phyloP scores from a whole-genome alignment of 306 rosid species.

The Astragalus glycyphyllos region DNA sequence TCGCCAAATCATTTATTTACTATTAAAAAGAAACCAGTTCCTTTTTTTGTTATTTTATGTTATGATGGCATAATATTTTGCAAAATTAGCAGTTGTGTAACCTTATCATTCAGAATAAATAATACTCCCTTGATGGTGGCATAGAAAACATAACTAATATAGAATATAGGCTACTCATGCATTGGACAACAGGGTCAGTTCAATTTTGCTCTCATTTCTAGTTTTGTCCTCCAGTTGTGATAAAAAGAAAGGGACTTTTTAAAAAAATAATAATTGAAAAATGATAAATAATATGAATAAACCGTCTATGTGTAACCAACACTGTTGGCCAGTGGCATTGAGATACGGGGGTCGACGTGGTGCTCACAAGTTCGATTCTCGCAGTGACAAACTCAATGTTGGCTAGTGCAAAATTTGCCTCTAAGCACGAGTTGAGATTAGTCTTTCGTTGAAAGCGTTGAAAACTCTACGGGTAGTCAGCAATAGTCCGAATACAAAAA shows the following conservation, averaged over 20 bases:
- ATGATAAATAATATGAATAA: too few relatives aligned
- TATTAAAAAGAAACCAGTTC: not conserved
- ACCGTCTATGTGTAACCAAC: too few relatives aligned
- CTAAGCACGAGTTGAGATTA: too few relatives aligned
- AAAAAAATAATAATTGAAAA: too few relatives aligned
- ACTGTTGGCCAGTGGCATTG: too few relatives aligned
- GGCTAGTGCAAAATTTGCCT: too few relatives aligned
- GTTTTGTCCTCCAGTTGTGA: not conserved
- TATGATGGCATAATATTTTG: not conserved
- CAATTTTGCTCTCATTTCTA: not conserved
- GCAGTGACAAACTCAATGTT: too few relatives aligned
- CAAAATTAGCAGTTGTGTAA: not conserved
- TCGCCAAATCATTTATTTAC: conserved; percentile 1
- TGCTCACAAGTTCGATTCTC: too few relatives aligned
- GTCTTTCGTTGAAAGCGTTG: too few relatives aligned
- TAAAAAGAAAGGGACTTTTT: not conserved
- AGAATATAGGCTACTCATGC: not conserved
- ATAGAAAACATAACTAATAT: not conserved
- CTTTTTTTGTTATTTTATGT: not conserved
- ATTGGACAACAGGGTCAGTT: not conserved
- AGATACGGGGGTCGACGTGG: too few relatives aligned
- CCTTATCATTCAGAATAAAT: conserved; percentile 2
- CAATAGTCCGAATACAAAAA: too few relatives aligned
- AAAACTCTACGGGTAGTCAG: too few relatives aligned
- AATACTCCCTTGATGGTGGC: conserved; percentile 6